These are phyloP conservation scores for Agrocybe pediades DNA, from an alignment of 768 basidiomycete species.

Conservation along the genomic window DNA sequence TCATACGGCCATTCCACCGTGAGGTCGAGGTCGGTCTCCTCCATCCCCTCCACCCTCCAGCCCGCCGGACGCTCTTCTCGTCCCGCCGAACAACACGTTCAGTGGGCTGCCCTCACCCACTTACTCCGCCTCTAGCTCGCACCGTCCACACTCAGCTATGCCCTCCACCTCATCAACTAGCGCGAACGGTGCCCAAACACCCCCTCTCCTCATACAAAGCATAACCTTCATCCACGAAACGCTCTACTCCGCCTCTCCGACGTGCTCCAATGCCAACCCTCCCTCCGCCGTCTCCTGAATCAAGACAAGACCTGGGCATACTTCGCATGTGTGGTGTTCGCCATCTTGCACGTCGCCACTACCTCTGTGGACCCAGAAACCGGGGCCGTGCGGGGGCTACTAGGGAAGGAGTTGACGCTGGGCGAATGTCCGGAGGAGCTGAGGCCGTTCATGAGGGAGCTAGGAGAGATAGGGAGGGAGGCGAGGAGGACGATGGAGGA, in stretches of 20 bases:
- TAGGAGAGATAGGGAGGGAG: conserved; percentile 52
- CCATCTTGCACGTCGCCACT: conserved; percentile 69
- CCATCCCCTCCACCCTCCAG: conserved; percentile 14
- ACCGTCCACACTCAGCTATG: conserved; percentile 34
- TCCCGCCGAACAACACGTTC: conserved; percentile 9
- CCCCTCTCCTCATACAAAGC: conserved; percentile 47
- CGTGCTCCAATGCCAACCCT: conserved; percentile 55
- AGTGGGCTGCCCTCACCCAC: conserved; percentile 7
- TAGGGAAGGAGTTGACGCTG: conserved; percentile 57
- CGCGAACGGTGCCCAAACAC: conserved; percentile 32
- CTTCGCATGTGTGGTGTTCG: conserved; percentile 72
- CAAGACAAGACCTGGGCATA: conserved; percentile 73
- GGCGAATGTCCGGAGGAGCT: conserved; percentile 63
- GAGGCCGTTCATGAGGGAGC: conserved; percentile 70
- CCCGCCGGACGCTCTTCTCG: background rate
- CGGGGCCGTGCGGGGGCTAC: conserved; percentile 56
- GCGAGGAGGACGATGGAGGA: conserved; percentile 51
- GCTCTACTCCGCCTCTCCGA: conserved; percentile 82
- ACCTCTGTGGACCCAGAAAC: conserved; percentile 44
- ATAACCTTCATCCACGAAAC: conserved; percentile 86
- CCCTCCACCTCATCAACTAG: conserved; percentile 22
- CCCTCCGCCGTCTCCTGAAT: conserved; percentile 57
- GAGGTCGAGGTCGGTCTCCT: conserved; percentile 13
- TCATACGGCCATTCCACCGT: too few species aligned
- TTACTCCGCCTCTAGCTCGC: conserved; percentile 17